phyloP scores from a whole-genome alignment of 2,329 filamentous ascomycete species.

The Cladophialophora yegresii region DNA sequence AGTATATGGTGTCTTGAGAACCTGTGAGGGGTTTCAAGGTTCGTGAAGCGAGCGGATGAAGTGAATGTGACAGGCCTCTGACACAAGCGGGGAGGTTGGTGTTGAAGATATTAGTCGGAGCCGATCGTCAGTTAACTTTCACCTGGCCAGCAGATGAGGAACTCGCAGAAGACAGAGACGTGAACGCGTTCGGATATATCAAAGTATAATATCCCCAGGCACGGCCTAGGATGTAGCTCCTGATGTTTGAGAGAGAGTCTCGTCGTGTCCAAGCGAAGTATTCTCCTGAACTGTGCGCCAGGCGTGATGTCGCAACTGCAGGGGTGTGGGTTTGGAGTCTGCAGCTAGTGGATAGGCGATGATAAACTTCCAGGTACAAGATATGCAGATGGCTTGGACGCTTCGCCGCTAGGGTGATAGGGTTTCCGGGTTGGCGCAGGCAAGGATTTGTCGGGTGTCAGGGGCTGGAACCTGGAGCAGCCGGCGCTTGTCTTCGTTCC shows the following conservation, averaged over 20 bases:
- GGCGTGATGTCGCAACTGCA: constrained; percentile 31
- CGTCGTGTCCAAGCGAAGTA: constrained; percentile 22
- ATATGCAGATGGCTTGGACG: constrained; percentile 25
- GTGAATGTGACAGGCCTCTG: constrained; percentile 28
- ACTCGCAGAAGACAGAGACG: constrained; percentile 8
- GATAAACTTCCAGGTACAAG: constrained; percentile 31
- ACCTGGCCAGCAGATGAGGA: constrained; percentile 30
- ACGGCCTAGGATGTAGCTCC: constrained; percentile 33
- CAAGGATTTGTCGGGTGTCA: constrained; percentile 20
- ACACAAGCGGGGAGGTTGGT: constrained; percentile 27
- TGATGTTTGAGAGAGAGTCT: constrained; percentile 33
- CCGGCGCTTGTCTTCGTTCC: constrained; percentile 6
- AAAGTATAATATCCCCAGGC: constrained; percentile 19
- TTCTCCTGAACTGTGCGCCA: constrained; percentile 32
- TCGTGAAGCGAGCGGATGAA: constrained; percentile 20
- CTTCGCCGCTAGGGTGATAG: constrained; percentile 21
- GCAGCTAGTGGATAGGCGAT: constrained; percentile 33
- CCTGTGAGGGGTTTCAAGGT: constrained; percentile 16
- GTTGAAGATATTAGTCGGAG: constrained; percentile 26
- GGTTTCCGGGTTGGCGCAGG: constrained; percentile 24
- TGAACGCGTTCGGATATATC: constrained; percentile 28
- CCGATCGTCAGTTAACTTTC: constrained; percentile 17
- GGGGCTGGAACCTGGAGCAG: constrained; percentile 25
- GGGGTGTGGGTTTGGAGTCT: constrained; percentile 21
- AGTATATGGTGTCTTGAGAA: constrained; percentile 22